These are phyloP conservation scores for Umbelopsis ramanniana DNA, from an alignment of 192 early-diverging fungal genomes.

Conservation along the genomic window DNA sequence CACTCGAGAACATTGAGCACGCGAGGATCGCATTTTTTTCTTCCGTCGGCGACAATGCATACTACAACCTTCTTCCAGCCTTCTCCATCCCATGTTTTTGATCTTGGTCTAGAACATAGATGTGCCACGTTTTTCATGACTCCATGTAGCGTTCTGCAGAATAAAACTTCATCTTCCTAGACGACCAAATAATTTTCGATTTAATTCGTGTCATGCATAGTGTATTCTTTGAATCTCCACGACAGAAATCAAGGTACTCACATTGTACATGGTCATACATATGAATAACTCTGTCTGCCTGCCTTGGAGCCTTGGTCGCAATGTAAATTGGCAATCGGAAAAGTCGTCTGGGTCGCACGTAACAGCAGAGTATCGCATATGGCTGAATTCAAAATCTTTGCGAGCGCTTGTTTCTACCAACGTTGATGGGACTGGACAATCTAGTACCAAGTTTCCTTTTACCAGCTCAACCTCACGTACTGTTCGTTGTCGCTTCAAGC, in stretches of 20 bases:
- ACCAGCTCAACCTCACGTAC: slow-evolving; percentile 61
- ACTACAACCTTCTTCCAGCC: slow-evolving; percentile 94
- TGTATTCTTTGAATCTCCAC: not conserved
- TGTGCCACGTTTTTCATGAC: slow-evolving; percentile 96
- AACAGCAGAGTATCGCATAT: slow-evolving; percentile 93
- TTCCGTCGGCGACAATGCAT: slow-evolving; percentile 90
- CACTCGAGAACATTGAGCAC: slow-evolving; percentile 80
- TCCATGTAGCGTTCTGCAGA: slow-evolving; percentile 85
- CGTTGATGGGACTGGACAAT: slow-evolving; percentile 71
- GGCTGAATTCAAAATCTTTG: slow-evolving; percentile 82
- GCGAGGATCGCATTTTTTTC: slow-evolving; percentile 74
- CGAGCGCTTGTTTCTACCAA: slow-evolving; percentile 58
- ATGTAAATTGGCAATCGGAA: slow-evolving; percentile 70
- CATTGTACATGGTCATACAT: slow-evolving; percentile 84
- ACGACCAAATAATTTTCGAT: slow-evolving; percentile 63
- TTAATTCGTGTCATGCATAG: slow-evolving; percentile 28
- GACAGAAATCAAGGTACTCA: slow-evolving; percentile 32
- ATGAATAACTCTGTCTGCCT: slow-evolving; percentile 79
- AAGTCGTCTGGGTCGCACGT: slow-evolving; percentile 91
- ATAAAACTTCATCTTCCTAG: slow-evolving; percentile 88
- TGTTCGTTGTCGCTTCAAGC: slow-evolving; percentile 9
- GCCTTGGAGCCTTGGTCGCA: slow-evolving; percentile 63
- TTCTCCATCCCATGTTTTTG: slow-evolving; percentile 77
- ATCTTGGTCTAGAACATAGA: slow-evolving; percentile 74
- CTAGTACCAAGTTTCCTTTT: slow-evolving; percentile 74